A percentile compares a stretch with the other conserved stretches of the same genome.
Evolutionary conservation across 495 filamentous ascomycete genomes (phyloP).

Genomic region (Acidiella bohemica): DNA sequence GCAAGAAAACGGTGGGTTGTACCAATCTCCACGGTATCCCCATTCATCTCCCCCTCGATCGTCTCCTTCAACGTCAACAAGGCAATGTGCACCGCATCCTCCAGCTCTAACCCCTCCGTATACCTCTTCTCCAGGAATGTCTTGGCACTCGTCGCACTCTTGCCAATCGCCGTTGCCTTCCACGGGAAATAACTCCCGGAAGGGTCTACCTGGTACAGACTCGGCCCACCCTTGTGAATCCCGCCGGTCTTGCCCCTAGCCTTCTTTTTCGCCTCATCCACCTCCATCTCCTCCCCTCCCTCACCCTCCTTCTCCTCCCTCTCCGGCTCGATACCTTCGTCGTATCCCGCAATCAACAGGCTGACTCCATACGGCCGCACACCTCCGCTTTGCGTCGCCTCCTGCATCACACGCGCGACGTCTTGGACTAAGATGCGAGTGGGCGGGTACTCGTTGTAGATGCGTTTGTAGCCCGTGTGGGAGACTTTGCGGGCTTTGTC

Average conservation of each 20-base stretch:
- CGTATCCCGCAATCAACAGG: slow-evolving; percentile 92
- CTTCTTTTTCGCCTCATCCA: slow-evolving; percentile 52
- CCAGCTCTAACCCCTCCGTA: slow-evolving; percentile 89
- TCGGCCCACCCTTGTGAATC: slow-evolving; percentile 87
- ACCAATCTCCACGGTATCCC: slow-evolving; percentile 98
- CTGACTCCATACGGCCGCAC: slow-evolving; percentile 96
- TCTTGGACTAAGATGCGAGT: slow-evolving; percentile 98
- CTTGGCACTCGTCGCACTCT: slow-evolving; percentile 95
- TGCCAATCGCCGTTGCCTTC: slow-evolving; percentile 98
- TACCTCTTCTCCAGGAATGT: slow-evolving; percentile 98
- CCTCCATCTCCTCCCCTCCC: slow-evolving; percentile 19
- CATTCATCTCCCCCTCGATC: slow-evolving; percentile 98
- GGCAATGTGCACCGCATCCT: slow-evolving; percentile 98
- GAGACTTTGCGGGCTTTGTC: slow-evolving; percentile 96
- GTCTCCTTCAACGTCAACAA: slow-evolving; percentile 96
- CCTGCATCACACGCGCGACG: slow-evolving; percentile 94
- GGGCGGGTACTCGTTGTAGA: slow-evolving; percentile 99
- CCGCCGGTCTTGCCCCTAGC: slow-evolving; percentile 74
- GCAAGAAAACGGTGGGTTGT: no score
- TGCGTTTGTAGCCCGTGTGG: slow-evolving; percentile 98
- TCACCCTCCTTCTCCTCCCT: slow-evolving; percentile 35
- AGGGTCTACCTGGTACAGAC: slow-evolving; percentile 96
- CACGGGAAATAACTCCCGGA: slow-evolving; percentile 95
- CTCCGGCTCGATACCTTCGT: slow-evolving; percentile 85
- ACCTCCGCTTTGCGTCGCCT: slow-evolving; percentile 94